phyloP scores from a whole-genome alignment of 495 filamentous ascomycete species.

The Penicillium desertorum region DNA sequence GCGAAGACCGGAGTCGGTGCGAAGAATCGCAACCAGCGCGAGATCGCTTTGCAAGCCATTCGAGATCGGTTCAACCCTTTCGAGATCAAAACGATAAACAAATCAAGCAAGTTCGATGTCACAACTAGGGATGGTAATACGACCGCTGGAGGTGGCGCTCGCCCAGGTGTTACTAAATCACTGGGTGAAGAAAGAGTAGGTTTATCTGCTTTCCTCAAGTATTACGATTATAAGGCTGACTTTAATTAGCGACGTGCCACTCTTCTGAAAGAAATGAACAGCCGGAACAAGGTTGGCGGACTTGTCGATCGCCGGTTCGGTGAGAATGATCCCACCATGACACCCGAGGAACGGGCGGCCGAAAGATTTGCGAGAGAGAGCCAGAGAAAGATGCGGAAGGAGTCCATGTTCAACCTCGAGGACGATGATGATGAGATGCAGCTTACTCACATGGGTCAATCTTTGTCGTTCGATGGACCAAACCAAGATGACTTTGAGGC shows the following conservation, averaged over 20 bases:
- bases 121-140: constrained; percentile 57
- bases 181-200: constrained; percentile 81
- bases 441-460: constrained; percentile 82
- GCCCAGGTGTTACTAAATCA: constrained; percentile 82
- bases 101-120: constrained; percentile 72
- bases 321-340: constrained; percentile 92
- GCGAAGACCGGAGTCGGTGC: constrained; percentile 59
- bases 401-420: constrained; percentile 84
- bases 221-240: constrained; percentile 1
- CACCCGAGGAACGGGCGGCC: constrained; percentile 88
- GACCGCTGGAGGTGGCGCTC: constrained; percentile 50
- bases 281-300: constrained; percentile 84
- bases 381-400: constrained; percentile 66
- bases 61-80: constrained; percentile 97
- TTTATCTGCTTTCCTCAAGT: constrained; percentile 15
- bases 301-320: constrained; percentile 93
- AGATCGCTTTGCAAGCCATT: constrained; percentile 74
- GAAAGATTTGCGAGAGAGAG: constrained; percentile 88
- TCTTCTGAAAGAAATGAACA: constrained; percentile 80
- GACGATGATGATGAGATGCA: constrained; percentile 68
- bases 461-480: constrained; percentile 58
- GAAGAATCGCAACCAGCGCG: constrained; percentile 68
- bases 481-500: constrained; percentile 72
- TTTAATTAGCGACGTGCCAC: constrained; percentile 66
- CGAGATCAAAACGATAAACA: constrained; percentile 72